Evolutionary conservation across 345 rosid genomes (phyloP).

Genomic region (Pseudoturritis turrita): DNA sequence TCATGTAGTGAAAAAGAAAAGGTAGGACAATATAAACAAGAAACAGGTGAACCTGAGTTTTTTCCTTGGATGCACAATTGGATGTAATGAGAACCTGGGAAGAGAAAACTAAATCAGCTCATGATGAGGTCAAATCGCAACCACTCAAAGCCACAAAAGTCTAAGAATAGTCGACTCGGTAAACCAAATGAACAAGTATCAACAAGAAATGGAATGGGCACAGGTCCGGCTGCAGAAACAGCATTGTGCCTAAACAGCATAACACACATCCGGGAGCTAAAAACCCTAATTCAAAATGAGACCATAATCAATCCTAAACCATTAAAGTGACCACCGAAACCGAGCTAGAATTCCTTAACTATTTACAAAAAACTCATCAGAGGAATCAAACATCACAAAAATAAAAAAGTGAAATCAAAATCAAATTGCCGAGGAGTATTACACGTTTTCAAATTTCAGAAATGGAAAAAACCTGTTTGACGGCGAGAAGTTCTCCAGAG

Average conservation of each 20-base stretch:
- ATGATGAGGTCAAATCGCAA: too few relatives aligned
- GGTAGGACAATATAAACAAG: neutral
- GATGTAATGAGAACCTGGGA: slow-evolving; percentile 68
- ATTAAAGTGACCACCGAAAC: neutral
- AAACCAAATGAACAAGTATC: too few relatives aligned
- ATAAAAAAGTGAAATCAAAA: neutral
- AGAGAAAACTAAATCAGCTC: slow-evolving; percentile 8
- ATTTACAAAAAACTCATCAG: too few relatives aligned
- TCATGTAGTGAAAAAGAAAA: neutral
- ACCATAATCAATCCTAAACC: neutral
- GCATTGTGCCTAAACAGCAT: too few relatives aligned
- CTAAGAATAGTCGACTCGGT: too few relatives aligned
- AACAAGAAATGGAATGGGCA: too few relatives aligned
- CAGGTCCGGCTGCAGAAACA: too few relatives aligned
- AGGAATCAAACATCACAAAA: neutral
- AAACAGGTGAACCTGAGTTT: slow-evolving; percentile 59
- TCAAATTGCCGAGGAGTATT: too few relatives aligned
- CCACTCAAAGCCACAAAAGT: neutral
- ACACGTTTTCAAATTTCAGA: too few relatives aligned
- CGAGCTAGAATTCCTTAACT: too few relatives aligned
- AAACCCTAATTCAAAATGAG: neutral
- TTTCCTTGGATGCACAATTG: slow-evolving; percentile 66
- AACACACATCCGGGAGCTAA: too few relatives aligned
- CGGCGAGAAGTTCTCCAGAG: slow-evolving; percentile 89
- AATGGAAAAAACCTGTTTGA: slow-evolving; percentile 75